Conservation (phyloP, 2,329 filamentous ascomycete species). For the Neurospora crassa region DNA sequence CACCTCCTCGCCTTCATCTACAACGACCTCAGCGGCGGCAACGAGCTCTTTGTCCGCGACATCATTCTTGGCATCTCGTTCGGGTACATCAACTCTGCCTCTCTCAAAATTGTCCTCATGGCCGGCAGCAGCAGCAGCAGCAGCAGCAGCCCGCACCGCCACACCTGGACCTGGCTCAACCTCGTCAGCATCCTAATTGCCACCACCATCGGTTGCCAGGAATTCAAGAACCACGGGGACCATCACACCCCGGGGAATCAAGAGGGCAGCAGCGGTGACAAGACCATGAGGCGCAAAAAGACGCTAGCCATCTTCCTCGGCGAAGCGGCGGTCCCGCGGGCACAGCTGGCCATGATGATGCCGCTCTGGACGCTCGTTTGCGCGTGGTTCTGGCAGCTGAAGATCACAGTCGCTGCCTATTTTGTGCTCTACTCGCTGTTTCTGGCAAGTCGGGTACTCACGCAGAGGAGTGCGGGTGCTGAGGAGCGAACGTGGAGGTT, state of each 20-base stretch:
- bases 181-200: not conserved
- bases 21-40: not conserved
- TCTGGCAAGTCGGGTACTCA: not conserved
- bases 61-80: not conserved
- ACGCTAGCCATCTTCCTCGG: not conserved
- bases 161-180: not conserved
- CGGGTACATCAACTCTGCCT: not conserved
- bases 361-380: not conserved
- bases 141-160: not conserved
- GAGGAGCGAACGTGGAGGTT: not conserved
- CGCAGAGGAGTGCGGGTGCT: not conserved
- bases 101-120: not conserved
- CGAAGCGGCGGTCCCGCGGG: not conserved
- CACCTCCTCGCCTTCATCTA: not conserved
- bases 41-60: not conserved
- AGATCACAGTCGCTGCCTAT: not conserved
- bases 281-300: not conserved
- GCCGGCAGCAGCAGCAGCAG: not conserved
- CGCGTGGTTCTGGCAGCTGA: not conserved
- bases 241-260: not conserved
- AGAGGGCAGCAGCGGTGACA: not conserved
- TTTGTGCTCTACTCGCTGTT: not conserved
- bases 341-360: not conserved
- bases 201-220: not conserved
- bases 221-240: not conserved